Percentiles rank a stretch among this genome's conserved stretches.
Evolutionary conservation across 192 early-diverging fungal genomes (phyloP).

Genomic region (Backusella tuberculispora): DNA sequence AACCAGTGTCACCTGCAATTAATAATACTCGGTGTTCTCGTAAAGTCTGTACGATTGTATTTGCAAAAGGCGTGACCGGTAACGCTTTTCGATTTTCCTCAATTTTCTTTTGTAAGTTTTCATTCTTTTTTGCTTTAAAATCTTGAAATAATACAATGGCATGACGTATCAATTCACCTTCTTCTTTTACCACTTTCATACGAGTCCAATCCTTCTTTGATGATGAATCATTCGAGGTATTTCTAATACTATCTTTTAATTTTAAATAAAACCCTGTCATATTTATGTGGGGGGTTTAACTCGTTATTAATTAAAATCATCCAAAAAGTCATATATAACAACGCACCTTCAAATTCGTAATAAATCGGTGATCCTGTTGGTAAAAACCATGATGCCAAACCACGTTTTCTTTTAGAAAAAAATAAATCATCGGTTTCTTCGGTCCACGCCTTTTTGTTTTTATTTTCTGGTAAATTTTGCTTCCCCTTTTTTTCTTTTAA

Average conservation of each 20-base stretch:
- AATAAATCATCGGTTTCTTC: constrained; percentile 41
- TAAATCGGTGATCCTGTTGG: constrained; percentile 37
- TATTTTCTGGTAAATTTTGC: not conserved
- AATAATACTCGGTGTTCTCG: constrained; percentile 61
- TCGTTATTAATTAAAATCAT: not conserved
- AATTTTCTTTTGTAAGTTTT: constrained; percentile 45
- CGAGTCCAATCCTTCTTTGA: not conserved
- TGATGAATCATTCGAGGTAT: constrained; percentile 5
- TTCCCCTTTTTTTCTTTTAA: constrained; percentile 25
- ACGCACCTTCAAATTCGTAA: constrained; percentile 45
- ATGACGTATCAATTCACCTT: constrained; percentile 41
- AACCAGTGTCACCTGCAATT: constrained; percentile 76
- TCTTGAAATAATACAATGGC: constrained; percentile 57
- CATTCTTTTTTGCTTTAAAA: constrained; percentile 50
- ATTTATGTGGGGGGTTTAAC: not conserved
- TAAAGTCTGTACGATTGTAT: constrained; percentile 62
- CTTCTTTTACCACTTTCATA: constrained; percentile 15
- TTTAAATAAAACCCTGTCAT: constrained; percentile 32
- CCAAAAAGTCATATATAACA: not conserved
- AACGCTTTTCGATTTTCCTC: constrained; percentile 57
- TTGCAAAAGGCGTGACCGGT: constrained; percentile 65
- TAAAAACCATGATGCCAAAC: constrained; percentile 35
- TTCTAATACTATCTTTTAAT: constrained; percentile 18
- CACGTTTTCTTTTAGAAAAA: constrained; percentile 38
- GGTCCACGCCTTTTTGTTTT: constrained; percentile 28